Base-by-base conservation (phyloP, 2,329 filamentous ascomycete species). In the Fusarium multiceps region DNA sequence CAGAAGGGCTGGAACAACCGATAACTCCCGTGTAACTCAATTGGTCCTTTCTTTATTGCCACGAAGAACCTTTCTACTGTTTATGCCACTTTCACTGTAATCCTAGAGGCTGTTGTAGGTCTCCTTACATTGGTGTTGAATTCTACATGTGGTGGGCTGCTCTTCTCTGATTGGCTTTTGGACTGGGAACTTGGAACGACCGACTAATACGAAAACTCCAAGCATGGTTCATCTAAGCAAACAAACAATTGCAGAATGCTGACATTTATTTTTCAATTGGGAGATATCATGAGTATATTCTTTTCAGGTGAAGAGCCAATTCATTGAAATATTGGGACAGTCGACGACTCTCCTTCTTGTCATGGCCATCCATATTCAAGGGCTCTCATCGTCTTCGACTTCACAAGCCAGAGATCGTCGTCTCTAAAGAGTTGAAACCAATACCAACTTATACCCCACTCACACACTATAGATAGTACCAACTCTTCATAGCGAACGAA, bases 61-160 rank as follows among this genome's bases (percentile, higher is more conserved):
- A 48, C 55, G 32, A 49, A 48, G 14, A 28, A 56, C 10, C 7
- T 25, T 21, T 45, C 48, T 30, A n/a, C 20, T 25, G 4, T 28
- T n/a, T 55, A 41, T 59, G 30, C 42, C 40, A 42, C 25, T 66
- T 40, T 30, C 43, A 56, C 55, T 67, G 25, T 34, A 40, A 51
- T 54, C 42, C 20, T 51, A 20, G 41, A 43, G 34, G 28, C 46
- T 47, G 16, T 28, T 27, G 49, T 32, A 46, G 43, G 32, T 65
- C 43, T 56, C 73, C 73, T 61, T 69, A 73, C 60, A 66, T 10
- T 57, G 42, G 25, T 51, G 68, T 43, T 55, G 41, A 68, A 58
- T 53, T 64, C 68, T 70, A 48, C 74, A 76, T 76, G 74, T 76
- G 74, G 65, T 68, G 50, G 54, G 34, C 49, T 64, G 49, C 59